A percentile compares a stretch with the other conserved stretches of the same genome.
phyloP scores from a whole-genome alignment of 495 filamentous ascomycete species.

The Evernia prunastri region DNA sequence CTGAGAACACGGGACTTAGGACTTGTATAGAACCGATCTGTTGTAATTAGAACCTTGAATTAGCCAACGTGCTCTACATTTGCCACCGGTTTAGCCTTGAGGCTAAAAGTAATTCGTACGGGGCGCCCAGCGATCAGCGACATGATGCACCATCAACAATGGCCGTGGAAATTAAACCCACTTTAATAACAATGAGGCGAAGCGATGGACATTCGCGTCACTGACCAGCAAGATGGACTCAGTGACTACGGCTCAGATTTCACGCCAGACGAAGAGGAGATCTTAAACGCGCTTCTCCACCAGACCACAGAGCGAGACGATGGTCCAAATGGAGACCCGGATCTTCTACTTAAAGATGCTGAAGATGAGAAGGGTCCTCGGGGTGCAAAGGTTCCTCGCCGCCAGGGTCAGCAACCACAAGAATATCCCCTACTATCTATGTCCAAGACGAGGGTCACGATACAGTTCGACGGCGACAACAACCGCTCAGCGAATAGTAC shows the following conservation, averaged over 20 bases:
- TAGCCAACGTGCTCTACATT: neutral
- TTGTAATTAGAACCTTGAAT: too few species aligned
- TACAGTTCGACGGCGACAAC: slow-evolving; percentile 21
- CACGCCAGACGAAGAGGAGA: slow-evolving; percentile 52
- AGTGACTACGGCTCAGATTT: slow-evolving; percentile 73
- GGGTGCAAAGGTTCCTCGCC: slow-evolving; percentile 36
- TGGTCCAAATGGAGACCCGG: slow-evolving; percentile 12
- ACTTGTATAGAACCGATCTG: too few species aligned
- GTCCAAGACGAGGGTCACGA: slow-evolving; percentile 14
- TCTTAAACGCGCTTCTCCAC: slow-evolving; percentile 43
- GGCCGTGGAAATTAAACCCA: neutral
- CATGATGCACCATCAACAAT: neutral
- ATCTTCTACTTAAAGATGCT: slow-evolving; percentile 20
- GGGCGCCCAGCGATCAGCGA: neutral
- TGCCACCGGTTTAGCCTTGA: neutral
- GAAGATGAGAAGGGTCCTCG: slow-evolving; percentile 33
- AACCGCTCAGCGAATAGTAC: slow-evolving; percentile 42
- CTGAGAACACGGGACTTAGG: too few species aligned
- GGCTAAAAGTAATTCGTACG: too few species aligned
- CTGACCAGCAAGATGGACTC: slow-evolving; percentile 31
- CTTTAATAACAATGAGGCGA: slow-evolving; percentile 1
- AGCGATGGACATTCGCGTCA: slow-evolving; percentile 3
- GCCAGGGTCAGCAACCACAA: slow-evolving; percentile 36
- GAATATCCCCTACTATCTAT: slow-evolving; percentile 20
- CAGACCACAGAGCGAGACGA: slow-evolving; percentile 29